Percentiles rank a stretch among this genome's conserved stretches.
Conservation (phyloP, 805 yeast species). For the Priceomyces melissophilus region DNA sequence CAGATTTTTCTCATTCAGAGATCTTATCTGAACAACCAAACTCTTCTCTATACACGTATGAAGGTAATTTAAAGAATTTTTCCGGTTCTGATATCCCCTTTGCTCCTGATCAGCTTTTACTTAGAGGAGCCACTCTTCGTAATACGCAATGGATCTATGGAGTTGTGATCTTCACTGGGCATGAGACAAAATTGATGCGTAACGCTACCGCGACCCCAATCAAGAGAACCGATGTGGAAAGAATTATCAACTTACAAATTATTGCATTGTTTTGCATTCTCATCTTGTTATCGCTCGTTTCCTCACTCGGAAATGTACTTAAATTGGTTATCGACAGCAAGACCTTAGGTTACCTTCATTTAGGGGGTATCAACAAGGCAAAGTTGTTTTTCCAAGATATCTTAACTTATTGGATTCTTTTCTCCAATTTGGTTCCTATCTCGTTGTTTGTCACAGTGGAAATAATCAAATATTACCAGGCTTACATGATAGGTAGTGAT, state of each 20-base stretch:
- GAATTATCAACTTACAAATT: slow-evolving; percentile 90
- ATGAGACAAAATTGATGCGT: slow-evolving; percentile 96
- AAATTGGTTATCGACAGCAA: slow-evolving; percentile 53
- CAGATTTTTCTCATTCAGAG: slow-evolving; percentile 29
- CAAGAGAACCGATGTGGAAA: slow-evolving; percentile 93
- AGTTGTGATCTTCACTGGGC: slow-evolving; percentile 92
- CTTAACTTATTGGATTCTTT: slow-evolving; percentile 92
- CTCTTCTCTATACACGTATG: slow-evolving; percentile 89
- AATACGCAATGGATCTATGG: slow-evolving; percentile 97
- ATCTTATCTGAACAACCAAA: slow-evolving; percentile 89
- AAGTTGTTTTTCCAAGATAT: slow-evolving; percentile 80
- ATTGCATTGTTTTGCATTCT: slow-evolving; percentile 81
- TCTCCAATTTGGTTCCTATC: slow-evolving; percentile 96
- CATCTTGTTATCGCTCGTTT: slow-evolving; percentile 69
- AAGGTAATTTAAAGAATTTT: slow-evolving; percentile 72
- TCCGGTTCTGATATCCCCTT: slow-evolving; percentile 61
- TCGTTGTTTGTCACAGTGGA: slow-evolving; percentile 95
- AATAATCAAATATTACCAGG: slow-evolving; percentile 92
- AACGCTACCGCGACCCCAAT: slow-evolving; percentile 99
- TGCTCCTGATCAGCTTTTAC: slow-evolving; percentile 83
- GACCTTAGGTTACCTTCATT: slow-evolving; percentile 58
- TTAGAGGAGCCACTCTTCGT: slow-evolving; percentile 93
- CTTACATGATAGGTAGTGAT: slow-evolving; percentile 89
- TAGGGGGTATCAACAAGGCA: slow-evolving; percentile 65
- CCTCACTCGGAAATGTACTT: slow-evolving; percentile 85